Conservation (phyloP, 2,329 filamentous ascomycete species). For the Scortechinia acanthostroma region DNA sequence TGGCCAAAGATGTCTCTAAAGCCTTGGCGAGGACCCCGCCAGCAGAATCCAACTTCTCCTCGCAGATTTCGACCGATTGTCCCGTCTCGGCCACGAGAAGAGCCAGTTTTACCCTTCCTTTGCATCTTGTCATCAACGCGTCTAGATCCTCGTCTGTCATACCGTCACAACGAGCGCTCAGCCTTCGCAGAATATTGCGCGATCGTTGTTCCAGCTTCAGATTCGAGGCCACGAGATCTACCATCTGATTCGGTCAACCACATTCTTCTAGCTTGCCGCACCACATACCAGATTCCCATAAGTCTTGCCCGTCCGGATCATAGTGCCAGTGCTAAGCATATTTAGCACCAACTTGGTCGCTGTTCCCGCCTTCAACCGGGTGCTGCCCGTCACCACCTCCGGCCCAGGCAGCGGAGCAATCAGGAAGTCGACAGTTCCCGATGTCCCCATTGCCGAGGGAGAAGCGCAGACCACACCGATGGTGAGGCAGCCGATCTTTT, state of each 20-base stretch:
- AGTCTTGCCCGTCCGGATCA: slow-evolving; percentile 29
- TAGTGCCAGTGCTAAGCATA: slow-evolving; percentile 31
- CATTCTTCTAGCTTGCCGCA: background rate
- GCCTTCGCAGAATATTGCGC: slow-evolving; percentile 18
- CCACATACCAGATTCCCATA: slow-evolving; percentile 27
- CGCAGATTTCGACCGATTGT: background rate
- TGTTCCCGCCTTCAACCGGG: slow-evolving; percentile 33
- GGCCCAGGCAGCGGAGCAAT: slow-evolving; percentile 29
- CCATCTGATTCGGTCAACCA: slow-evolving; percentile 12
- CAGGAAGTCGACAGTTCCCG: slow-evolving; percentile 12
- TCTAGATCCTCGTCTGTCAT: slow-evolving; percentile 16
- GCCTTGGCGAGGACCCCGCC: slow-evolving; percentile 13
- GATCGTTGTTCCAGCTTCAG: slow-evolving; percentile 23
- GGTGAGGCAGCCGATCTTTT: slow-evolving; percentile 20
- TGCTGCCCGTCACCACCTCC: slow-evolving; percentile 34
- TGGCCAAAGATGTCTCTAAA: no score
- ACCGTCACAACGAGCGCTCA: slow-evolving; percentile 10
- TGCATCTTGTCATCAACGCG: slow-evolving; percentile 13
- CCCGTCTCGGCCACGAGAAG: slow-evolving; percentile 15
- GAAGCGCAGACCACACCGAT: slow-evolving; percentile 26
- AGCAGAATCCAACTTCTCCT: background rate
- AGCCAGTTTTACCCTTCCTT: slow-evolving; percentile 21
- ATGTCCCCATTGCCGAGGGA: slow-evolving; percentile 14
- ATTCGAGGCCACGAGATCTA: slow-evolving; percentile 26
- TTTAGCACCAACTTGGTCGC: slow-evolving; percentile 33